Percentiles rank a stretch among this genome's conserved stretches.
phyloP scores from a whole-genome alignment of 805 yeast genomes.

The Suhomyces vadensis region DNA sequence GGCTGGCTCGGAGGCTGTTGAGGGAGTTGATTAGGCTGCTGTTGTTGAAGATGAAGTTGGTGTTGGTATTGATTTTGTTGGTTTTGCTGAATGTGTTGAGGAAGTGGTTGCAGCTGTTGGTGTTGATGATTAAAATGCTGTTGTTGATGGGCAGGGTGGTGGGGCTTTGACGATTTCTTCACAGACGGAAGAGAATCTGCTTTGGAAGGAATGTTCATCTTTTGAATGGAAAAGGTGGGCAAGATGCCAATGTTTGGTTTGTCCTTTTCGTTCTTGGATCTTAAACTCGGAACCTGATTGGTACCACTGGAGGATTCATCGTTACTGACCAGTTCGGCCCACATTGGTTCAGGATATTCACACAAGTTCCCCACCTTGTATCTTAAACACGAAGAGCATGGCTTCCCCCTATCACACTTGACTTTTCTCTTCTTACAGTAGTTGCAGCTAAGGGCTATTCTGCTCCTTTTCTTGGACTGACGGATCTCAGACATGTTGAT shows the following conservation, averaged over 20 bases:
- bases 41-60: neutral
- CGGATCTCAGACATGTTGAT: slow-evolving; percentile 3
- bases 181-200: neutral
- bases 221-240: slow-evolving; percentile 7
- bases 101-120: no score
- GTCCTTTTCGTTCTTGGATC: neutral
- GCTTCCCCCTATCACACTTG: slow-evolving; percentile 38
- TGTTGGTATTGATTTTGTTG: neutral
- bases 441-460: slow-evolving; percentile 36
- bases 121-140: neutral
- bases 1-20: neutral
- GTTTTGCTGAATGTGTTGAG: neutral
- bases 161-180: neutral
- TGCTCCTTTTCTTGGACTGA: slow-evolving; percentile 21
- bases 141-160: neutral
- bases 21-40: neutral
- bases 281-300: neutral
- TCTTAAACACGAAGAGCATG: slow-evolving; percentile 35
- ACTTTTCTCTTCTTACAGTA: slow-evolving; percentile 39
- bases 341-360: slow-evolving; percentile 22
- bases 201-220: neutral
- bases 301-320: neutral
- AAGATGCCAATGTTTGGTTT: slow-evolving; percentile 2
- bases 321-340: slow-evolving; percentile 1
- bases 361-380: slow-evolving; percentile 26